A percentile compares a stretch with the other conserved stretches of the same genome.
These are phyloP conservation scores for Pseudonitzschia multistriata DNA, from an alignment of 108 stramenopile species.

Conservation along the genomic window DNA sequence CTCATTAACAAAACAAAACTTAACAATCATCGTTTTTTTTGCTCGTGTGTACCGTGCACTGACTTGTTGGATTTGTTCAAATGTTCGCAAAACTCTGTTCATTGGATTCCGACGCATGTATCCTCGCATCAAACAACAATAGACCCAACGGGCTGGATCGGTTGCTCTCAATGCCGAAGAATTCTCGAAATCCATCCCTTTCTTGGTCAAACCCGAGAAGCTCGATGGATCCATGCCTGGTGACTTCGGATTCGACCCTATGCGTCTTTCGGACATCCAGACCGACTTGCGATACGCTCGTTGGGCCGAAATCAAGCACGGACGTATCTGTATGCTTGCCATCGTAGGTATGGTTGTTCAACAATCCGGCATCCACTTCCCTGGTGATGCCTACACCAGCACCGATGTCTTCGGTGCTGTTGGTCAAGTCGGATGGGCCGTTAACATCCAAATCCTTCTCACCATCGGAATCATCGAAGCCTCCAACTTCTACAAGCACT, in stretches of 20 bases:
- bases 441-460: conserved; percentile 78
- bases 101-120: background rate
- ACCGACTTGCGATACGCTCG: conserved; percentile 86
- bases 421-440: conserved; percentile 66
- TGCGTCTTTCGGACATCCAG: conserved; percentile 85
- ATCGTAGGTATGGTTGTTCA: conserved; percentile 81
- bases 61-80: too few species aligned
- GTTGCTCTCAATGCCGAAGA: conserved; percentile 73
- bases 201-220: conserved; percentile 89
- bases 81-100: background rate
- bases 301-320: conserved; percentile 92
- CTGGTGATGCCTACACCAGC: conserved; percentile 75
- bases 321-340: conserved; percentile 89
- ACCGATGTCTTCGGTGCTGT: conserved; percentile 81
- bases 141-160: conserved; percentile 19
- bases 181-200: conserved; percentile 90
- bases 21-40: conserved; percentile 2
- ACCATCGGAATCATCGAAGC: conserved; percentile 71
- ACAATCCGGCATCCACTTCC: conserved; percentile 70
- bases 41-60: too few species aligned
- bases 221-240: conserved; percentile 94
- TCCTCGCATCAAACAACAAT: too few species aligned
- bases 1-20: background rate
- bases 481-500: conserved; percentile 73
- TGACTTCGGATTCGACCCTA: conserved; percentile 96